Conservation (phyloP, 2,329 filamentous ascomycete genomes). For the Colletotrichum tamarilloi region DNA sequence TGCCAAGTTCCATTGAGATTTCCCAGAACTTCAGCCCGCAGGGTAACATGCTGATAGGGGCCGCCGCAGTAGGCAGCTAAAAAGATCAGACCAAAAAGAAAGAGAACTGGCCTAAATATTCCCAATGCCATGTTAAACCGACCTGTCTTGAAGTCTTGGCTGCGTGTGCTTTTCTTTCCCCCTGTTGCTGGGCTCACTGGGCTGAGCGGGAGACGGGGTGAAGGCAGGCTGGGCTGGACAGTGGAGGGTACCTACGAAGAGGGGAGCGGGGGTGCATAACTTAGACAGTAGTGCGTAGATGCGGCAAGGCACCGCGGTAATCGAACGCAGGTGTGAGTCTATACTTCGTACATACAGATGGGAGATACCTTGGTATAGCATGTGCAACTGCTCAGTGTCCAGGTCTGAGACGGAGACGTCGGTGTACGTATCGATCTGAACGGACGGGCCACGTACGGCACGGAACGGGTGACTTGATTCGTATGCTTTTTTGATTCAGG, state of each 20-base stretch:
- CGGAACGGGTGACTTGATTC: background rate
- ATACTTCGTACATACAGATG: background rate
- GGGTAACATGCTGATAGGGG: background rate
- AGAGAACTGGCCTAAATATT: background rate
- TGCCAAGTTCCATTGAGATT: background rate
- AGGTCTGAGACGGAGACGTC: background rate
- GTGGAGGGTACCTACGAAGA: no score
- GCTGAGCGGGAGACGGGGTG: background rate
- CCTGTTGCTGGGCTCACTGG: background rate
- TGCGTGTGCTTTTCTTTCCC: background rate
- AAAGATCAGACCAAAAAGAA: conserved; percentile 21
- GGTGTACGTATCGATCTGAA: background rate
- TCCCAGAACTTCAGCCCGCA: background rate
- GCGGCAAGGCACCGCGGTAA: background rate
- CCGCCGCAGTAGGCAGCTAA: background rate
- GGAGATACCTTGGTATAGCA: background rate
- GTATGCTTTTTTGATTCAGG: background rate
- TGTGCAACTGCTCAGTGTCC: background rate
- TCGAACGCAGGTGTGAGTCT: background rate
- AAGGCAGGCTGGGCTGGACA: background rate
- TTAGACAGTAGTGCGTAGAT: no score
- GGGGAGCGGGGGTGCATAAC: background rate
- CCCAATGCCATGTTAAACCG: conserved; percentile 7
- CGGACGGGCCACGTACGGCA: conserved; percentile 2
- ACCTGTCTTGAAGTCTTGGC: conserved; percentile 17